Percentiles rank a stretch among this genome's conserved stretches.
These are phyloP conservation scores for Aspergillus nidulans DNA, from an alignment of 495 filamentous ascomycete genomes.

Conservation along the genomic window DNA sequence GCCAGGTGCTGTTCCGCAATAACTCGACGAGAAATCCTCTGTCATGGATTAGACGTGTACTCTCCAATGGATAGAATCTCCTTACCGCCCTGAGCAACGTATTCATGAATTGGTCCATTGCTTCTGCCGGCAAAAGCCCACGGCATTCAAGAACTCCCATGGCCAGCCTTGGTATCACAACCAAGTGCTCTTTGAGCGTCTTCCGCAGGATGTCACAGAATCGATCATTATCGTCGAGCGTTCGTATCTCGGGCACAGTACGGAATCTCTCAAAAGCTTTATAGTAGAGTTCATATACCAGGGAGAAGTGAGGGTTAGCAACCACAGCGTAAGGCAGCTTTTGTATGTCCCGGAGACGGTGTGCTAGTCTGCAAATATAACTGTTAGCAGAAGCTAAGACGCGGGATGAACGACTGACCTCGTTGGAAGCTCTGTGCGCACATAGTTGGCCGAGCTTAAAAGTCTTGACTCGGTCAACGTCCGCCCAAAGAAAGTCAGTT, in stretches of 20 bases:
- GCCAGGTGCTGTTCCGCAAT: slow-evolving; percentile 98
- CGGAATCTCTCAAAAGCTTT: slow-evolving; percentile 88
- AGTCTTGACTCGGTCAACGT: slow-evolving; percentile 86
- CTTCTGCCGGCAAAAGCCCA: slow-evolving; percentile 67
- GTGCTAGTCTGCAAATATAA: slow-evolving; percentile 61
- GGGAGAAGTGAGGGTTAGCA: slow-evolving; percentile 86
- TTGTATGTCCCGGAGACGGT: slow-evolving; percentile 96
- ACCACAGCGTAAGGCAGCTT: slow-evolving; percentile 93
- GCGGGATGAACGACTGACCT: slow-evolving; percentile 45
- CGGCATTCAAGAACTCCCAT: slow-evolving; percentile 91
- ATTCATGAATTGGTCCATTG: slow-evolving; percentile 93
- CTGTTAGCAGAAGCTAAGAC: not conserved
- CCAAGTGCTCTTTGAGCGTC: slow-evolving; percentile 80
- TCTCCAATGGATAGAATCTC: not conserved
- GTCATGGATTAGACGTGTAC: not conserved
- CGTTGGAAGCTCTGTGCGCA: slow-evolving; percentile 90
- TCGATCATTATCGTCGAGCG: slow-evolving; percentile 82
- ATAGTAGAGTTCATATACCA: slow-evolving; percentile 97
- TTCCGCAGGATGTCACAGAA: slow-evolving; percentile 78
- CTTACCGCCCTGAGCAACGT: slow-evolving; percentile 83
- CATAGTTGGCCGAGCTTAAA: slow-evolving; percentile 93
- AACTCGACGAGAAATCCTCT: slow-evolving; percentile 91
- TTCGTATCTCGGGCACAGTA: slow-evolving; percentile 75
- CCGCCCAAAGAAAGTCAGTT: slow-evolving; percentile 91
- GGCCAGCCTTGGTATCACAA: slow-evolving; percentile 87